A percentile compares a stretch with the other conserved stretches of the same genome.
These are phyloP conservation scores for Daldinia vernicosa DNA, from an alignment of 495 filamentous ascomycete genomes.

Conservation along the genomic window DNA sequence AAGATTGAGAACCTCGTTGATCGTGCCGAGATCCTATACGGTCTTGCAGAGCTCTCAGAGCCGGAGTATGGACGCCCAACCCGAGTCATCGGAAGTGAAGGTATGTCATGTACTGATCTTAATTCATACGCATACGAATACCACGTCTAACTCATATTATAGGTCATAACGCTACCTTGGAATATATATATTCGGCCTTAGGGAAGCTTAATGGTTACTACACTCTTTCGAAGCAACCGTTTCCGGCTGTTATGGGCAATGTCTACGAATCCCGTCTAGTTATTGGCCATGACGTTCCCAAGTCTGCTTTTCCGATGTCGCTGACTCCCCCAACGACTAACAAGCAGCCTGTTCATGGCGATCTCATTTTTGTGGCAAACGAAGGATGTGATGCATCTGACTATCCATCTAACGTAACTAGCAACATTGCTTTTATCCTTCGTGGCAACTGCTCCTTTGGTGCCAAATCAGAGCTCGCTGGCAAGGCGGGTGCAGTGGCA, in stretches of 20 bases:
- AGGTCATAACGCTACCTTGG: constrained; percentile 67
- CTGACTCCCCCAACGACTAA: constrained; percentile 67
- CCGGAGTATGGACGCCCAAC: constrained; percentile 69
- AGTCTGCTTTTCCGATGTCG: constrained; percentile 64
- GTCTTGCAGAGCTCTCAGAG: constrained; percentile 62
- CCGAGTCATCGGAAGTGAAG: constrained; percentile 69
- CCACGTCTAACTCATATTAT: background rate
- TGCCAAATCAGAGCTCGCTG: constrained; percentile 64
- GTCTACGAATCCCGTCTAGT: constrained; percentile 66
- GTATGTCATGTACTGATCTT: constrained; percentile 53
- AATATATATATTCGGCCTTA: constrained; percentile 66
- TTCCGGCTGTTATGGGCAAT: constrained; percentile 66
- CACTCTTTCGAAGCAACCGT: constrained; percentile 64
- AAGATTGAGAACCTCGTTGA: constrained; percentile 59
- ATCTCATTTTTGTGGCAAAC: constrained; percentile 55
- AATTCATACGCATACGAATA: background rate
- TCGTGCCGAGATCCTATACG: constrained; percentile 64
- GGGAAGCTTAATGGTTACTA: constrained; percentile 64
- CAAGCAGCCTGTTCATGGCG: constrained; percentile 62
- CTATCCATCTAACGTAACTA: constrained; percentile 53
- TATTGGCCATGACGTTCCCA: constrained; percentile 59
- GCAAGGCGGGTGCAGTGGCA: constrained; percentile 66
- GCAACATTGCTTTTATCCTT: constrained; percentile 64
- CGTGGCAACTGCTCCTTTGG: constrained; percentile 70
- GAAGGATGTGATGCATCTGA: constrained; percentile 60